phyloP scores from a whole-genome alignment of 257 asterid genomes.

The Phtheirospermum japonicum region DNA sequence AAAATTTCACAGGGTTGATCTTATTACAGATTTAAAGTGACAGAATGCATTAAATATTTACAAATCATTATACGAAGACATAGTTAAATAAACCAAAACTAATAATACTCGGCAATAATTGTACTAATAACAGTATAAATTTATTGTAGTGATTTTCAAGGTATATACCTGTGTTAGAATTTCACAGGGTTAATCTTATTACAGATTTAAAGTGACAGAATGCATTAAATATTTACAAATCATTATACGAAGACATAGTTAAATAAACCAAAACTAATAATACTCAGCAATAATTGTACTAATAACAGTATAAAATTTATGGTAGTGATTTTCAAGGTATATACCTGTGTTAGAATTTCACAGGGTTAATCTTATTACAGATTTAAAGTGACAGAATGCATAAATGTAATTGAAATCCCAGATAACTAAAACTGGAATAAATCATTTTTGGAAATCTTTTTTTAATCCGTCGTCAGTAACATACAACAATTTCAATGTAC shows the following conservation, averaged over 20 bases:
- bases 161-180: no score
- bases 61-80: background rate
- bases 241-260: background rate
- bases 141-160: background rate
- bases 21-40: no score
- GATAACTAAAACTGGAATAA: no score
- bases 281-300: background rate
- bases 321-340: background rate
- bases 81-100: no score
- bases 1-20: no score
- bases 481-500: constrained; percentile 14
- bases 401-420: no score
- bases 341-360: no score
- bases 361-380: no score
- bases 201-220: no score
- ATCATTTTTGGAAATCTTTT: background rate
- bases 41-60: constrained; percentile 14
- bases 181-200: no score
- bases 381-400: no score
- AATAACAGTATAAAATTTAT: background rate
- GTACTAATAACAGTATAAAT: background rate
- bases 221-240: constrained; percentile 14
- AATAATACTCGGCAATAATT: background rate
- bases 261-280: no score
- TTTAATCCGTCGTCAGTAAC: background rate